phyloP scores from a whole-genome alignment of 352 stramenopile genomes.

The Phytophthora crassamura region DNA sequence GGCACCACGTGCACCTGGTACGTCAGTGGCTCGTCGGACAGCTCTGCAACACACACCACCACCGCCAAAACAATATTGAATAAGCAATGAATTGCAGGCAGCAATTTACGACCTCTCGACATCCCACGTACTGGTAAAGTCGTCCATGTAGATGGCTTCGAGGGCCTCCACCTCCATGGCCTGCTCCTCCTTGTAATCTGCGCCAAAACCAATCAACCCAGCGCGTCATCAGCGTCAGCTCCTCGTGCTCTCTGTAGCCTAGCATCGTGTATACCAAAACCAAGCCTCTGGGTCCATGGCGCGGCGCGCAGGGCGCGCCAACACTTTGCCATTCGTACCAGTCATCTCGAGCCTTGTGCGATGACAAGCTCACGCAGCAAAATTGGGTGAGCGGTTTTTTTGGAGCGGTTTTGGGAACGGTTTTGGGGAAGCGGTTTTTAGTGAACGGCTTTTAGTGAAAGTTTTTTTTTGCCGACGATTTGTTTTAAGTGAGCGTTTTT shows the following conservation, averaged over 20 bases:
- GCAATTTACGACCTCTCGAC: neutral
- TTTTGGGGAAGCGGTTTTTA: too few relatives aligned
- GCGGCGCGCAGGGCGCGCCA: neutral
- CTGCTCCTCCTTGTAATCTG: constrained; percentile 91
- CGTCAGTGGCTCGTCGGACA: constrained; percentile 75
- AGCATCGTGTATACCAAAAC: constrained; percentile 1
- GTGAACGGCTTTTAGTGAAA: too few relatives aligned
- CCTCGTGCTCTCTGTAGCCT: neutral
- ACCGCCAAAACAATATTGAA: neutral
- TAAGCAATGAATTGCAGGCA: constrained; percentile 2
- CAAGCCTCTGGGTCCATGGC: neutral
- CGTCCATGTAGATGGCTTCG: constrained; percentile 91
- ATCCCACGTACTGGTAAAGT: constrained; percentile 78
- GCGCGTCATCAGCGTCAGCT: neutral
- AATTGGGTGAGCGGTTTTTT: too few relatives aligned
- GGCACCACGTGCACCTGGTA: constrained; percentile 85
- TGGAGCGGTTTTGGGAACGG: too few relatives aligned
- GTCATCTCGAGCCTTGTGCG: constrained; percentile 49
- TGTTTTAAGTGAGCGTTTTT: too few relatives aligned
- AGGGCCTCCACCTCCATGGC: constrained; percentile 90
- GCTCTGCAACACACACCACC: constrained; percentile 48
- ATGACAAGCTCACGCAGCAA: too few relatives aligned
- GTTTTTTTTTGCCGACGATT: too few relatives aligned
- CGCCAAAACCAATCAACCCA: constrained; percentile 13
- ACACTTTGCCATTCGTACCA: constrained; percentile 56